A percentile compares a stretch with the other conserved stretches of the same genome.
These are phyloP conservation scores for Hamigera avellanea DNA, from an alignment of 495 filamentous ascomycete genomes.

Conservation along the genomic window DNA sequence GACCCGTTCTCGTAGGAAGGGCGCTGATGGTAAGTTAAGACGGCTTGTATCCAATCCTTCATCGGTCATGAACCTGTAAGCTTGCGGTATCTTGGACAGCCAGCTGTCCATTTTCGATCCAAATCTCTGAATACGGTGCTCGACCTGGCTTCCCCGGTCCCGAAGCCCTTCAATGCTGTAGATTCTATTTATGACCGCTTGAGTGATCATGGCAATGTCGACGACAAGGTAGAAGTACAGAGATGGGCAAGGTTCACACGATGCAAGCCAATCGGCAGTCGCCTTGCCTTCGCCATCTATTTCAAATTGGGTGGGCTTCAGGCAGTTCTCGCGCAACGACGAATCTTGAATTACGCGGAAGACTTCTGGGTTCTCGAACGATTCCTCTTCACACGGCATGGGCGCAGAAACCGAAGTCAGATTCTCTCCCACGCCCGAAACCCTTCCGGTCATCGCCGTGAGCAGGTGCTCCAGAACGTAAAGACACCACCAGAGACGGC, in stretches of 20 bases:
- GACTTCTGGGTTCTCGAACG: slow-evolving; percentile 12
- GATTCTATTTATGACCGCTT: slow-evolving; percentile 38
- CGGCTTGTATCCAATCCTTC: too few species aligned
- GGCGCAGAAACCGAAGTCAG: slow-evolving; percentile 44
- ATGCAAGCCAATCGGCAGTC: slow-evolving; percentile 13
- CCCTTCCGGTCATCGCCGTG: slow-evolving; percentile 47
- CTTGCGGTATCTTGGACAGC: slow-evolving; percentile 31
- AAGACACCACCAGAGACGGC: slow-evolving; percentile 54
- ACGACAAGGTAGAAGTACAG: slow-evolving; percentile 35
- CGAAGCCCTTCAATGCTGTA: slow-evolving; percentile 43
- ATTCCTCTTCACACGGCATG: slow-evolving; percentile 40
- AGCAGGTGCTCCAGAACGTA: slow-evolving; percentile 46
- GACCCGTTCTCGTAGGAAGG: slow-evolving; percentile 16
- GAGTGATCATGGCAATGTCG: slow-evolving; percentile 38
- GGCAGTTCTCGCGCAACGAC: slow-evolving; percentile 8
- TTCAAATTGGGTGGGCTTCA: slow-evolving; percentile 23
- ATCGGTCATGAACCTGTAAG: slow-evolving; percentile 31
- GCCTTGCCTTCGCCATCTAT: slow-evolving; percentile 5
- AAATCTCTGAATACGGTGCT: slow-evolving; percentile 37
- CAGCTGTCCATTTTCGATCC: slow-evolving; percentile 37
- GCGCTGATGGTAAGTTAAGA: too few species aligned
- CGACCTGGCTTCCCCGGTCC: slow-evolving; percentile 37
- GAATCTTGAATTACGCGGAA: slow-evolving; percentile 12
- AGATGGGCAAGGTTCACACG: slow-evolving; percentile 20
- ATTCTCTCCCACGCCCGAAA: slow-evolving; percentile 38